Evolutionary conservation across 495 filamentous ascomycete species (phyloP).

Genomic region (Penicillium macrosclerotiorum): DNA sequence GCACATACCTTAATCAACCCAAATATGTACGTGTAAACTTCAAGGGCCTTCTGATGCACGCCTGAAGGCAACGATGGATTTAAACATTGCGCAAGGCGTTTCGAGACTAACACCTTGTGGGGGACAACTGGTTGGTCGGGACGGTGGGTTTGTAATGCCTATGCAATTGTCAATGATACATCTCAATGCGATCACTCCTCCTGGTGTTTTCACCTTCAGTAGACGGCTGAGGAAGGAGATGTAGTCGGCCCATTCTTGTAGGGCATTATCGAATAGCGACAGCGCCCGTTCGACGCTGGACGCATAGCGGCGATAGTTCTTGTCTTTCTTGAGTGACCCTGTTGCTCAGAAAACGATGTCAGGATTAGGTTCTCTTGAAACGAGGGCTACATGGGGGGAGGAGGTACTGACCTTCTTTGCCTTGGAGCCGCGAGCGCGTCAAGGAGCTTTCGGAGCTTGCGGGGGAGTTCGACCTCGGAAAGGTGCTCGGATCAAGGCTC

Average conservation of each 20-base stretch:
- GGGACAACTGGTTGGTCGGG: slow-evolving; percentile 70
- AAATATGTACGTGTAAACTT: slow-evolving; percentile 91
- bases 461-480: slow-evolving; percentile 68
- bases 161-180: slow-evolving; percentile 20
- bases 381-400: background rate
- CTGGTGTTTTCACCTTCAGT: slow-evolving; percentile 64
- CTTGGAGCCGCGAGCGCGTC: slow-evolving; percentile 55
- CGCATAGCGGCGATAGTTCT: slow-evolving; percentile 87
- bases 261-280: slow-evolving; percentile 83
- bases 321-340: slow-evolving; percentile 80
- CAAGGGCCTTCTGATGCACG: slow-evolving; percentile 96
- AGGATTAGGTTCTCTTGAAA: background rate
- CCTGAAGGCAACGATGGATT: slow-evolving; percentile 91
- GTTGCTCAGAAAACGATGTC: background rate
- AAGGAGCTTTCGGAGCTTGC: slow-evolving; percentile 75
- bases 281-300: slow-evolving; percentile 83
- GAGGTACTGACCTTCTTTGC: slow-evolving; percentile 50
- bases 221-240: slow-evolving; percentile 93
- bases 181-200: background rate
- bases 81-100: slow-evolving; percentile 90
- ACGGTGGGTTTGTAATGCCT: slow-evolving; percentile 89
- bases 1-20: slow-evolving; percentile 35
- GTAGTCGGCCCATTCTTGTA: slow-evolving; percentile 99
- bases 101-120: slow-evolving; percentile 79
- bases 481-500: slow-evolving; percentile 67